A percentile compares a stretch with the other conserved stretches of the same genome.
phyloP scores from a whole-genome alignment of 2,329 filamentous ascomycete species.

The Cladosporium sp. region DNA sequence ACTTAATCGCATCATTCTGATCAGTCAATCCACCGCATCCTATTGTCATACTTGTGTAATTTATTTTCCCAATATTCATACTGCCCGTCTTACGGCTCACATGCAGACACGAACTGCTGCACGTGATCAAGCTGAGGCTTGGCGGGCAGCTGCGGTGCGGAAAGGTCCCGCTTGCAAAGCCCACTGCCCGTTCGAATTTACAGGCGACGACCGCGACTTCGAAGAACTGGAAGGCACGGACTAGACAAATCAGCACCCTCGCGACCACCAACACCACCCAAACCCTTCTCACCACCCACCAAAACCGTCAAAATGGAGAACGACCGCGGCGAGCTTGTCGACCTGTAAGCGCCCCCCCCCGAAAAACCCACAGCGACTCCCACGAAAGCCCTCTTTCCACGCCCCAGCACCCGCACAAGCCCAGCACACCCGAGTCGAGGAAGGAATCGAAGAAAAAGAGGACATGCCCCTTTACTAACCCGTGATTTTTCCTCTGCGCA shows the following conservation, averaged over 20 bases:
- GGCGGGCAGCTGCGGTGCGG: slow-evolving; percentile 1
- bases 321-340: slow-evolving; percentile 99
- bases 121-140: slow-evolving; percentile 3
- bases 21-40: neutral
- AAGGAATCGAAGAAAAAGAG: slow-evolving; percentile 31
- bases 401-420: neutral
- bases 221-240: slow-evolving; percentile 14
- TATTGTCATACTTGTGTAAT: neutral
- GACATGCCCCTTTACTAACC: slow-evolving; percentile 18
- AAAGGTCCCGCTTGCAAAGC: slow-evolving; percentile 3
- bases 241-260: slow-evolving; percentile 18
- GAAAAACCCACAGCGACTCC: neutral
- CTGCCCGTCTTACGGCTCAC: neutral
- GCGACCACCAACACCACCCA: slow-evolving; percentile 10
- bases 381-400: neutral
- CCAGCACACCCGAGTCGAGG: slow-evolving; percentile 2
- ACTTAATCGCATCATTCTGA: slow-evolving; percentile 7
- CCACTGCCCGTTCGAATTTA: slow-evolving; percentile 17
- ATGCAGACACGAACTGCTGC: neutral
- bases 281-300: slow-evolving; percentile 1
- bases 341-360: slow-evolving; percentile 69
- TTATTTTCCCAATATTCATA: neutral
- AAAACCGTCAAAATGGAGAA: slow-evolving; percentile 76
- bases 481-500: slow-evolving; percentile 41
- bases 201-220: slow-evolving; percentile 11